phyloP scores from a whole-genome alignment of 768 basidiomycete species.

The Hygrocybe punicea region DNA sequence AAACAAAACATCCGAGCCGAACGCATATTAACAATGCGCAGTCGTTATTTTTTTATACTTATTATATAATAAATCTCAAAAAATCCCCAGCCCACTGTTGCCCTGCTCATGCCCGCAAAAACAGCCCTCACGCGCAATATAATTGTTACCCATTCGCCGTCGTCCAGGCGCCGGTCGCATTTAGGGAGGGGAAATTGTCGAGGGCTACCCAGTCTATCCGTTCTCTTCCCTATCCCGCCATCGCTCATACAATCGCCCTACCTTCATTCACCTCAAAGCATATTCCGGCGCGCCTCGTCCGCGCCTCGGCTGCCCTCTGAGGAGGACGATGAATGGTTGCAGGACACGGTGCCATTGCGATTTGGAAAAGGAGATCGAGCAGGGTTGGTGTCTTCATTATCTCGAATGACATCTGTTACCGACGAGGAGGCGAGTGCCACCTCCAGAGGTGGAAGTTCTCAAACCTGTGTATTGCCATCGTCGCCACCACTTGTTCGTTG shows the following conservation, averaged over 20 bases:
- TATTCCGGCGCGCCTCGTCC: constrained; percentile 41
- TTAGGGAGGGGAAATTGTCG: too few relatives aligned
- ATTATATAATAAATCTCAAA: too few relatives aligned
- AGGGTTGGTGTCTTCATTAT: neutral
- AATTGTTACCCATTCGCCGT: neutral
- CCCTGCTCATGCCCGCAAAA: neutral
- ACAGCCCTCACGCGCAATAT: neutral
- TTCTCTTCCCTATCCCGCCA: constrained; percentile 53
- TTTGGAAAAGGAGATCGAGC: constrained; percentile 13
- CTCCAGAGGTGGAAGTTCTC: constrained; percentile 4
- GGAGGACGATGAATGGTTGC: constrained; percentile 58
- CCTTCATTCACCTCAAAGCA: constrained; percentile 48
- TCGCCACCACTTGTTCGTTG: constrained; percentile 24
- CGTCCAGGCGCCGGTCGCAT: too few relatives aligned
- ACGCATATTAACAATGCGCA: too few relatives aligned
- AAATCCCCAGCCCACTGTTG: too few relatives aligned
- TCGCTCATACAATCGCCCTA: constrained; percentile 54
- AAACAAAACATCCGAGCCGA: neutral
- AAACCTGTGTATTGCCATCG: constrained; percentile 10
- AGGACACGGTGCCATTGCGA: constrained; percentile 53
- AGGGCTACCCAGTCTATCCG: constrained; percentile 11
- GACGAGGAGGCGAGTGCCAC: neutral
- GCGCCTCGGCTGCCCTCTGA: constrained; percentile 42
- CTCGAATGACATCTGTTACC: too few relatives aligned
- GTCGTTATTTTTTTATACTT: too few relatives aligned